A percentile compares a stretch with the other conserved stretches of the same genome.
Conservation (phyloP, 257 asterid species). For the Cordia subcordata region DNA sequence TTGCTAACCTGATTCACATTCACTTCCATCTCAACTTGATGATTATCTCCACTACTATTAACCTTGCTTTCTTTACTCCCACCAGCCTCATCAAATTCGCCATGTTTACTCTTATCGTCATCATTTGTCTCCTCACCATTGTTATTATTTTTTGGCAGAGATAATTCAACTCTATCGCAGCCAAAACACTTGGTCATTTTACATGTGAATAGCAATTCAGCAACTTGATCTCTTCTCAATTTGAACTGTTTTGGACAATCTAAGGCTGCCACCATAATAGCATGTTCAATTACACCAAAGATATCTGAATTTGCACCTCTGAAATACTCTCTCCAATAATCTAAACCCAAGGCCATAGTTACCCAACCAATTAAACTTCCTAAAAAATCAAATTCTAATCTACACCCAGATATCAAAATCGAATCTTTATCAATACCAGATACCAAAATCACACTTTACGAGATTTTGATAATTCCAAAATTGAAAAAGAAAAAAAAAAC, state of each 20-base stretch:
- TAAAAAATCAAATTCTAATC: slow-evolving; percentile 6
- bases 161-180: slow-evolving; percentile 63
- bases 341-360: slow-evolving; percentile 61
- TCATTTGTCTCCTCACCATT: slow-evolving; percentile 21
- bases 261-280: slow-evolving; percentile 67
- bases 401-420: slow-evolving; percentile 14
- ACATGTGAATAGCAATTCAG: slow-evolving; percentile 77
- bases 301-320: slow-evolving; percentile 68
- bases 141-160: slow-evolving; percentile 31
- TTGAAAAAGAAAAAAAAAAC: too few species aligned
- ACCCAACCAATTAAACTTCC: neutral
- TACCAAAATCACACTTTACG: slow-evolving; percentile 24
- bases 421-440: slow-evolving; percentile 27
- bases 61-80: slow-evolving; percentile 69
- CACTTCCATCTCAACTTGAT: slow-evolving; percentile 34
- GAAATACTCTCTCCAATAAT: slow-evolving; percentile 86
- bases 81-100: slow-evolving; percentile 34
- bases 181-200: slow-evolving; percentile 67
- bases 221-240: slow-evolving; percentile 75
- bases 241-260: slow-evolving; percentile 83
- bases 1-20: slow-evolving; percentile 41
- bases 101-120: slow-evolving; percentile 32
- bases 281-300: slow-evolving; percentile 62
- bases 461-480: slow-evolving; percentile 27
- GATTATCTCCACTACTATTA: slow-evolving; percentile 34